Percentiles rank a stretch among this genome's conserved stretches.
These are phyloP conservation scores for Dendrocalamus sinicus DNA, from an alignment of 176 grass and related monocot species.

Conservation along the genomic window DNA sequence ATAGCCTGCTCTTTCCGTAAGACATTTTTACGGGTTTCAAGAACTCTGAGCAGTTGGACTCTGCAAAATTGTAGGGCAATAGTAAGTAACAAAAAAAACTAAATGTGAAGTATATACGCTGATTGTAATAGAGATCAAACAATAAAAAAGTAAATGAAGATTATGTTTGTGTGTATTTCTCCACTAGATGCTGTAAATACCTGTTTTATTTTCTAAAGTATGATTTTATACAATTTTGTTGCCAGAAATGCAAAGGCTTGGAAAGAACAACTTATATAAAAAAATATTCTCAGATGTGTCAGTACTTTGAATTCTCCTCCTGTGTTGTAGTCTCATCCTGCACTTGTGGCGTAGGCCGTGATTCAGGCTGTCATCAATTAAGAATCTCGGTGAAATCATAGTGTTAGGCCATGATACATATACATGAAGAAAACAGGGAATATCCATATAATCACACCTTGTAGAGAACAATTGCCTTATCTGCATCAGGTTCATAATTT, in stretches of 20 bases:
- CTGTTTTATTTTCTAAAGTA: not conserved
- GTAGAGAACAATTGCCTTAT: constrained; percentile 89
- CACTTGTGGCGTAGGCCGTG: constrained; percentile 48
- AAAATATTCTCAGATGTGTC: not conserved
- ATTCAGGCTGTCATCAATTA: constrained; percentile 68
- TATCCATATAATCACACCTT: constrained; percentile 63
- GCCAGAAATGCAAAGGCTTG: not conserved
- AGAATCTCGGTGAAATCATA: constrained; percentile 43
- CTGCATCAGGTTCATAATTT: constrained; percentile 62
- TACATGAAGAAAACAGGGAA: constrained; percentile 10
- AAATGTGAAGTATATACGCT: constrained; percentile 2
- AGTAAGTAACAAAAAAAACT: constrained; percentile 29
- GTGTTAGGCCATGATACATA: not conserved
- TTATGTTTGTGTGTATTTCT: not conserved
- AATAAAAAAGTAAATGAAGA: constrained; percentile 17
- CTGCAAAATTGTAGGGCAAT: constrained; percentile 50
- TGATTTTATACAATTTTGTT: not conserved
- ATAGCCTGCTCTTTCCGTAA: constrained; percentile 96
- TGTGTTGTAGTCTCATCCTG: constrained; percentile 65
- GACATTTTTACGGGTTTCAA: constrained; percentile 86
- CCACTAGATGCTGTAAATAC: not conserved
- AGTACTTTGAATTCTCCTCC: constrained; percentile 97
- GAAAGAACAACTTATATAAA: constrained; percentile 19
- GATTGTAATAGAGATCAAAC: constrained; percentile 19
- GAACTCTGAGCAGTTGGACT: constrained; percentile 89